Evolutionary conservation across 192 early-diverging fungal species (phyloP), one percentile per base, ranked within the genome.

Genomic region (Thamnidium elegans): DNA sequence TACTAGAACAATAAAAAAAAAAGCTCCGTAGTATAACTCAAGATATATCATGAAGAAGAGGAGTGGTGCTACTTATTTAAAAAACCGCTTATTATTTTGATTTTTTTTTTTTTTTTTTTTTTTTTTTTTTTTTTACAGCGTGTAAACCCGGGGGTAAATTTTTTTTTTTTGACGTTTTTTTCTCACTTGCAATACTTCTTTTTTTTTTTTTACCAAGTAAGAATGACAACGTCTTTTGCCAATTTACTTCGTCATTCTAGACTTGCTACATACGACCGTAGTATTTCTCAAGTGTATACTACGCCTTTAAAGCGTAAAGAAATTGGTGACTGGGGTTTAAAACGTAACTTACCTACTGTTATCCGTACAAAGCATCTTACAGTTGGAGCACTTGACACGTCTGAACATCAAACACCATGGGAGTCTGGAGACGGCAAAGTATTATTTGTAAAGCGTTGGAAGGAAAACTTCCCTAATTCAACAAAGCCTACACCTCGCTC

Each of bases 321-420:
- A 32, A 73, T 70, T 44, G 87, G 87, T 15, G 86, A 90, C 64
- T 92, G 89, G 89, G 90, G 90, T 14, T 63, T 92, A 67, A 92
- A 92, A 76, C 87, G 89, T 23, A 75, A 78, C 50, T 71, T 92
- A 56, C 89, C 90, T 32, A 79, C 75, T n/a, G 80, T 84, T 21
- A 71, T 89, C 55, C 69, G 75, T 17, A 88, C 89, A 13, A 74
- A 75, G 32, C 58, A 79, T 47, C 72, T 86, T 43, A 80, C 78
- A 39, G 70, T 92, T 55, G 69, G 71, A 13, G 72, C 75, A 30
- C 75, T 89, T 21, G 90, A 92, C 62, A 87, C 87, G 4, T 77
- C 79, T 31, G 90, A 92, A 71, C 87, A 89, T 78, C 84, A 86
- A 55, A 85, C 79, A 0, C 80, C 81, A 26, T 88, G 85, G 74